Evolutionary conservation across 2,329 filamentous ascomycete species (phyloP).

Genomic region (Colletotrichum salicis): DNA sequence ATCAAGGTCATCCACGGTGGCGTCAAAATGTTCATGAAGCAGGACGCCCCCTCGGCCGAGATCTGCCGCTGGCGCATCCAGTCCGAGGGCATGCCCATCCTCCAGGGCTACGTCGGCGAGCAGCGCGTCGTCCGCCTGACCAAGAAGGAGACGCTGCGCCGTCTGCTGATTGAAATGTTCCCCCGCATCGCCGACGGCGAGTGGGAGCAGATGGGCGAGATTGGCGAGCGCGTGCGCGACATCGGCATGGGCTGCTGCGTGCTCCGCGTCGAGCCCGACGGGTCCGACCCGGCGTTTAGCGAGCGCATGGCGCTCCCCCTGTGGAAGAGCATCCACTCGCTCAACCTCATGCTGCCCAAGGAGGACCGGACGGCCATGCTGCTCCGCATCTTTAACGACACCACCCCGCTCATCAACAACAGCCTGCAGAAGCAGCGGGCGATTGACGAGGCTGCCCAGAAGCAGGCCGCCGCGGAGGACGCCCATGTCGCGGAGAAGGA

Average conservation of each 20-base stretch:
- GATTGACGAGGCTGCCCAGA: conserved; percentile 46
- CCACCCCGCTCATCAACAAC: conserved; percentile 82
- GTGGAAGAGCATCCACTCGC: conserved; percentile 90
- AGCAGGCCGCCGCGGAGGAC: conserved; percentile 43
- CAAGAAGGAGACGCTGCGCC: conserved; percentile 82
- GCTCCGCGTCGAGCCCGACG: conserved; percentile 81
- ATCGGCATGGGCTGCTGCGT: conserved; percentile 94
- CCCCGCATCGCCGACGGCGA: conserved; percentile 82
- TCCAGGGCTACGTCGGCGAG: conserved; percentile 89
- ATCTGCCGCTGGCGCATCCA: conserved; percentile 96
- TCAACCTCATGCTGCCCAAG: conserved; percentile 98
- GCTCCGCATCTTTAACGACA: conserved; percentile 89
- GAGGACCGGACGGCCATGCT: conserved; percentile 95
- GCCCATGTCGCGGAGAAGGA: conserved; percentile 37
- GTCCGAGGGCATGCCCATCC: conserved; percentile 89
- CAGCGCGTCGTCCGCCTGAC: conserved; percentile 79
- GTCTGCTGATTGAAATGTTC: conserved; percentile 95
- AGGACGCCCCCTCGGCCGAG: conserved; percentile 86
- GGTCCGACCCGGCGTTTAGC: conserved; percentile 65
- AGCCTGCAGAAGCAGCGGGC: conserved; percentile 61
- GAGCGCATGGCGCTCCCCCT: conserved; percentile 91
- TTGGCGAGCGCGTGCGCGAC: conserved; percentile 82
- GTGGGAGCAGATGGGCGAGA: conserved; percentile 84
- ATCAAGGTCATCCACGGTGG: conserved; percentile 97
- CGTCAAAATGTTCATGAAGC: conserved; percentile 99